These are phyloP conservation scores for Umbelopsis ramanniana DNA, from an alignment of 192 early-diverging fungal genomes.

Conservation along the genomic window DNA sequence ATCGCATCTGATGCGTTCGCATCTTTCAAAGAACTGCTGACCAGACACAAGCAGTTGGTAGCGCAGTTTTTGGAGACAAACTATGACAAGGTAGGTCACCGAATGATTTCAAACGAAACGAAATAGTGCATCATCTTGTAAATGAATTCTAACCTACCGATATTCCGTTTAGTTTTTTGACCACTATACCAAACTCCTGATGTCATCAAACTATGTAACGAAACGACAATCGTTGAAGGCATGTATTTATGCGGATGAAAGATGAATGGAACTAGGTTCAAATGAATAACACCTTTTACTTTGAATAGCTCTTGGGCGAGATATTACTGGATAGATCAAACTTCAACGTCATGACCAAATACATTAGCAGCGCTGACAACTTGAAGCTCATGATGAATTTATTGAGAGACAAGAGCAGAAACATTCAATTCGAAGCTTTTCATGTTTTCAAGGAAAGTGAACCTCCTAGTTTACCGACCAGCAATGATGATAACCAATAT, in stretches of 20 bases:
- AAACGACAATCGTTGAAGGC: conserved; percentile 98
- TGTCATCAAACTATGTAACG: conserved; percentile 96
- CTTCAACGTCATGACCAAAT: conserved; percentile 93
- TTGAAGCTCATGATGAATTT: conserved; percentile 98
- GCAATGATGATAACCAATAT: background rate
- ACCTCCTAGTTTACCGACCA: background rate
- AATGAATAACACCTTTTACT: too few species aligned
- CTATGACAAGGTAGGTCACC: conserved; percentile 74
- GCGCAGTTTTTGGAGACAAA: conserved; percentile 85
- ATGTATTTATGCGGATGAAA: conserved; percentile 10
- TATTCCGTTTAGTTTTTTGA: conserved; percentile 70
- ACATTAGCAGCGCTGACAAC: conserved; percentile 91
- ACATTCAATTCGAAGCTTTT: conserved; percentile 99
- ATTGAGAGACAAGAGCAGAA: conserved; percentile 91
- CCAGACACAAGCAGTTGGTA: conserved; percentile 92
- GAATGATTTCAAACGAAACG: too few species aligned
- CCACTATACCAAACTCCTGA: conserved; percentile 81
- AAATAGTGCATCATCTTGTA: background rate
- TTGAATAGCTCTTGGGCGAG: conserved; percentile 90
- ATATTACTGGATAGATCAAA: conserved; percentile 95
- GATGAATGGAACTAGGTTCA: too few species aligned
- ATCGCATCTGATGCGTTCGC: conserved; percentile 98
- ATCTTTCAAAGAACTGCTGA: conserved; percentile 96
- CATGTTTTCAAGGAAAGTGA: conserved; percentile 92
- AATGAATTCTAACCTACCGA: background rate